A percentile compares a stretch with the other conserved stretches of the same genome.
Conservation (phyloP, 805 yeast species). For the Metschnikowia amazonensis region DNA sequence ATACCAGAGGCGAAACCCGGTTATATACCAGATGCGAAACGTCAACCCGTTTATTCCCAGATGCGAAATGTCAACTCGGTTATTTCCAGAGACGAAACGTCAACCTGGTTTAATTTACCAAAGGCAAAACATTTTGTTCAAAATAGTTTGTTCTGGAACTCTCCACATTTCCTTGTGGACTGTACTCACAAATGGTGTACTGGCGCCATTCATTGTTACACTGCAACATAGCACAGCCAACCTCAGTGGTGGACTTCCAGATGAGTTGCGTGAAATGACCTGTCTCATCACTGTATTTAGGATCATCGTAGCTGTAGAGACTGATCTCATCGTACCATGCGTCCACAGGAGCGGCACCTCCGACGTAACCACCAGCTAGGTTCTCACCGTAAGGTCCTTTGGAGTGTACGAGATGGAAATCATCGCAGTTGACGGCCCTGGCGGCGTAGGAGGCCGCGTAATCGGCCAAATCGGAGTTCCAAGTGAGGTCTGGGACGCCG, state of each 20-base stretch:
- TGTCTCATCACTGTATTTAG: slow-evolving; percentile 50
- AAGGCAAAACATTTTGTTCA: slow-evolving; percentile 41
- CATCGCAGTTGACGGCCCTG: slow-evolving; percentile 45
- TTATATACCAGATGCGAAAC: background rate
- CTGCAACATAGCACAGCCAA: slow-evolving; percentile 62
- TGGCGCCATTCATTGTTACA: slow-evolving; percentile 51
- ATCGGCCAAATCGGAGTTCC: slow-evolving; percentile 33
- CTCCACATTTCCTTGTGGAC: slow-evolving; percentile 48
- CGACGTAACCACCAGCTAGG: slow-evolving; percentile 64
- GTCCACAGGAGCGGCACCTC: slow-evolving; percentile 55
- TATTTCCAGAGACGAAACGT: too few species aligned
- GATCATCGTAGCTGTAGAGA: slow-evolving; percentile 49
- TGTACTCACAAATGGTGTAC: slow-evolving; percentile 69
- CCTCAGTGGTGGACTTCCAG: slow-evolving; percentile 57
- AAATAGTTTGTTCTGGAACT: slow-evolving; percentile 38
- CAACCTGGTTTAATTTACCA: background rate
- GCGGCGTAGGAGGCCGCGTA: slow-evolving; percentile 47
- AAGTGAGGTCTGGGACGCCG: slow-evolving; percentile 27
- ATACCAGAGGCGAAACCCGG: slow-evolving; percentile 30
- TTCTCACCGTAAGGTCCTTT: slow-evolving; percentile 72
- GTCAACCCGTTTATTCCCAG: too few species aligned
- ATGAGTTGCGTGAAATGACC: slow-evolving; percentile 80
- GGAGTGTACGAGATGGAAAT: slow-evolving; percentile 62
- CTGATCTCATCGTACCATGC: slow-evolving; percentile 72
- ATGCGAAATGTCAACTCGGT: too few species aligned